Conservation (phyloP, 1,284 basidiomycete species). For the Tilletiaria anomala region DNA sequence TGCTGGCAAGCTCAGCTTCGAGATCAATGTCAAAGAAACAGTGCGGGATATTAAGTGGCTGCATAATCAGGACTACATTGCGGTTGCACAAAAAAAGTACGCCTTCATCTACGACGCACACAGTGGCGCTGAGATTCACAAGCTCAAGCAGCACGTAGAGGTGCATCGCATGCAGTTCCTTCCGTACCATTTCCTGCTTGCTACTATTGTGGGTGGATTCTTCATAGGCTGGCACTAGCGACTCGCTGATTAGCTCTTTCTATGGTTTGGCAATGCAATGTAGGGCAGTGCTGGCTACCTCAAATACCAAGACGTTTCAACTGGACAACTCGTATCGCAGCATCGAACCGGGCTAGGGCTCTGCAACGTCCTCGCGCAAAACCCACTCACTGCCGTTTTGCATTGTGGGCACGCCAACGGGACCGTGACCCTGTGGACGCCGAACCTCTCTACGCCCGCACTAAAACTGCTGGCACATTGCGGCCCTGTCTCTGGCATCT, state of each 20-base stretch:
- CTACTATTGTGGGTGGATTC: constrained; percentile 53
- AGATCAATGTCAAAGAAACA: constrained; percentile 79
- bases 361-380: constrained; percentile 76
- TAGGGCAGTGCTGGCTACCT: constrained; percentile 79
- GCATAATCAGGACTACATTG: constrained; percentile 81
- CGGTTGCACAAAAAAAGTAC: constrained; percentile 91
- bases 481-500: constrained; percentile 67
- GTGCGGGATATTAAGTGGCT: constrained; percentile 81
- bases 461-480: constrained; percentile 82
- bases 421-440: constrained; percentile 87
- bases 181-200: constrained; percentile 89
- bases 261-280: too few relatives aligned
- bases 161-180: constrained; percentile 81
- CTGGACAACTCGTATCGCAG: constrained; percentile 69
- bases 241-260: too few relatives aligned
- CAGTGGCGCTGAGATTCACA: constrained; percentile 72
- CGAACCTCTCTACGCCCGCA: constrained; percentile 76
- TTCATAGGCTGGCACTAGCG: too few relatives aligned
- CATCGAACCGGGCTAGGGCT: constrained; percentile 58
- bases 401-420: constrained; percentile 68
- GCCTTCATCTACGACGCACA: constrained; percentile 90
- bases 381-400: constrained; percentile 74
- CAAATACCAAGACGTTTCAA: constrained; percentile 95
- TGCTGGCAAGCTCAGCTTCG: constrained; percentile 67
- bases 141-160: constrained; percentile 60